Base-by-base conservation (phyloP, 2,329 filamentous ascomycete species). In the Fonsecaea erecta region DNA sequence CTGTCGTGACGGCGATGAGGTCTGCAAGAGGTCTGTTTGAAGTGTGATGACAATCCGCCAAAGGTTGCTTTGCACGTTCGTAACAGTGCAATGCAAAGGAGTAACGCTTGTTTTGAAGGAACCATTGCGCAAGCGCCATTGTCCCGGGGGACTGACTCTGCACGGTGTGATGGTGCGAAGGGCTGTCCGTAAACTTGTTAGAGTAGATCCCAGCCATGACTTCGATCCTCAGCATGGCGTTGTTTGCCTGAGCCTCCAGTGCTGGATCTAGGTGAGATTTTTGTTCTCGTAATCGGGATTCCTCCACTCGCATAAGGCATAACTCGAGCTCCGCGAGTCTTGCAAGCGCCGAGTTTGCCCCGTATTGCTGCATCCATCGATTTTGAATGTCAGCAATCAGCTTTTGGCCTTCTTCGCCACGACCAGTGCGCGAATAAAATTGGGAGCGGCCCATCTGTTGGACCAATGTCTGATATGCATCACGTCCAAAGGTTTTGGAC, bases 41-140 rank as follows among this genome's bases (percentile, higher is more conserved):
- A 51, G 52, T 14, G 12, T 6, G n/a, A 11, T 16, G 16, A 48
- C 12, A 14, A 14, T 51, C 28, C 51, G 9, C 8, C 32, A 12
- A 9, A 40, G 28, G 16, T 6, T n/a, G 24, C 32, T 52, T 60
- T 6, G 46, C 34, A 12, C 52, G 52, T 18, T 64, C 40, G 35
- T 65, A 67, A 21, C 62, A 61, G 40, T 65, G 62, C 14, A 67
- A 21, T 34, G 65, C 65, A 56, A 65, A 62, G 30, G 65, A 56
- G 28, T 64, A 65, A 5, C 54, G 62, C 28, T 59, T 62, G 14
- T 62, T 34, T 24, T 62, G 65, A 26, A 67, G 52, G 37, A 65
- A 67, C 62, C 65, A 67, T 26, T 46, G 53, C 35, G 58, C 62
- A 16, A 67, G 48, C 16, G 35, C 52, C 58, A 60, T 21, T 35